These are phyloP conservation scores for Fusarium cyanostomum DNA, from an alignment of 2,329 filamentous ascomycete species.

Conservation along the genomic window DNA sequence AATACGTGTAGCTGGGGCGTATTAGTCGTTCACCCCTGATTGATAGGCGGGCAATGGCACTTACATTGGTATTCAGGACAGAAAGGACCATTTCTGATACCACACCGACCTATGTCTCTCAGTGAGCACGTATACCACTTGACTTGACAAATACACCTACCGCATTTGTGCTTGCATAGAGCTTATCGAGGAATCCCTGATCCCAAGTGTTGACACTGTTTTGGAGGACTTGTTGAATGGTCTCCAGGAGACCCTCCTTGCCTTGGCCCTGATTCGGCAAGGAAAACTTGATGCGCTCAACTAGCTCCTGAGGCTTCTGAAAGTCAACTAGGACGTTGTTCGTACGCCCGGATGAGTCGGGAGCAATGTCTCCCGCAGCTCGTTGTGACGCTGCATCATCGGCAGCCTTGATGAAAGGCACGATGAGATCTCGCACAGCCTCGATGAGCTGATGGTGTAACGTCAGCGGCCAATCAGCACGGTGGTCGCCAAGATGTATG, in stretches of 20 bases:
- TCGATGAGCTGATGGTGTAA: conserved; percentile 66
- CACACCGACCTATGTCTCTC: conserved; percentile 72
- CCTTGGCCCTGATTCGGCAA: conserved; percentile 69
- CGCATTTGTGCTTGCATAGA: conserved; percentile 90
- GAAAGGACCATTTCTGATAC: conserved; percentile 86
- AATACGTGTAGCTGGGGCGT: conserved; percentile 73
- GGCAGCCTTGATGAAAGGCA: conserved; percentile 76
- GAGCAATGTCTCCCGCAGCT: conserved; percentile 58
- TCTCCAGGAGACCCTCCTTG: conserved; percentile 77
- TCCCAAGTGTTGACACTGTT: conserved; percentile 99
- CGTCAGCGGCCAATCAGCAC: conserved; percentile 36
- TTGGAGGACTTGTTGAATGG: conserved; percentile 75
- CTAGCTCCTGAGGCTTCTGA: conserved; percentile 66
- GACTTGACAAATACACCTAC: conserved; percentile 52
- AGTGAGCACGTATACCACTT: conserved; percentile 6
- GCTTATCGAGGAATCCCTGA: conserved; percentile 94
- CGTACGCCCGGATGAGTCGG: conserved; percentile 50
- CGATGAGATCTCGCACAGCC: conserved; percentile 72
- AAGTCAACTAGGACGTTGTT: conserved; percentile 72
- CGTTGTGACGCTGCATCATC: conserved; percentile 68
- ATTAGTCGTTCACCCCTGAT: conserved; percentile 12
- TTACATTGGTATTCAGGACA: conserved; percentile 87
- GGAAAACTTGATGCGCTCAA: conserved; percentile 64
- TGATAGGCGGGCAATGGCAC: conserved; percentile 30
- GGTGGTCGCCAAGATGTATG: neutral